phyloP scores from a whole-genome alignment of 306 rosid genomes.

The Fragaria ananassa region DNA sequence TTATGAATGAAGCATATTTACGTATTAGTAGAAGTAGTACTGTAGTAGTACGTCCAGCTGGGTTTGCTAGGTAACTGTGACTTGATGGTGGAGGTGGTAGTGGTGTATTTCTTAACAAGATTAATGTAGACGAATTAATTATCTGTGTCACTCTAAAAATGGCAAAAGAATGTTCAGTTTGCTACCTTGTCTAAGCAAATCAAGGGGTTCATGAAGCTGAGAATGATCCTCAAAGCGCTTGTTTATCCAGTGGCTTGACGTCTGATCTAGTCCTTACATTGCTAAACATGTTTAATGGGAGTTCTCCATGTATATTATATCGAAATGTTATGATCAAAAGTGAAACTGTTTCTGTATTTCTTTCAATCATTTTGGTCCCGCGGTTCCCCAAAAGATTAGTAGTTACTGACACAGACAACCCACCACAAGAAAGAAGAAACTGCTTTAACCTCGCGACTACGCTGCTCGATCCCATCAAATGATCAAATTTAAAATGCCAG shows the following conservation, averaged over 20 bases:
- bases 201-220: conserved; percentile 5
- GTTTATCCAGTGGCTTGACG: neutral
- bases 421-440: neutral
- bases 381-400: neutral
- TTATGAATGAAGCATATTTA: neutral
- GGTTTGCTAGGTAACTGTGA: neutral
- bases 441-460: neutral
- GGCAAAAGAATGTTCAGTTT: conserved; percentile 1
- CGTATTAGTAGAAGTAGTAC: neutral
- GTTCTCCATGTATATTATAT: neutral
- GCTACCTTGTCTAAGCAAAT: conserved; percentile 2
- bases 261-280: neutral
- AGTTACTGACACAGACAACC: neutral
- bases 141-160: neutral
- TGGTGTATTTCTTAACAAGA: conserved; percentile 10
- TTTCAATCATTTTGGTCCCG: neutral
- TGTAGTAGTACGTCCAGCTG: neutral
- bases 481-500: neutral
- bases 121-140: neutral
- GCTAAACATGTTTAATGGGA: neutral
- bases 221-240: conserved; percentile 1
- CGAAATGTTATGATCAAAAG: neutral
- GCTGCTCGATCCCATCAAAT: neutral
- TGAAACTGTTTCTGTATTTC: neutral
- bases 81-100: neutral